Conservation (phyloP, 73 alveolate genomes). For the Tetrahymena thermophila region DNA sequence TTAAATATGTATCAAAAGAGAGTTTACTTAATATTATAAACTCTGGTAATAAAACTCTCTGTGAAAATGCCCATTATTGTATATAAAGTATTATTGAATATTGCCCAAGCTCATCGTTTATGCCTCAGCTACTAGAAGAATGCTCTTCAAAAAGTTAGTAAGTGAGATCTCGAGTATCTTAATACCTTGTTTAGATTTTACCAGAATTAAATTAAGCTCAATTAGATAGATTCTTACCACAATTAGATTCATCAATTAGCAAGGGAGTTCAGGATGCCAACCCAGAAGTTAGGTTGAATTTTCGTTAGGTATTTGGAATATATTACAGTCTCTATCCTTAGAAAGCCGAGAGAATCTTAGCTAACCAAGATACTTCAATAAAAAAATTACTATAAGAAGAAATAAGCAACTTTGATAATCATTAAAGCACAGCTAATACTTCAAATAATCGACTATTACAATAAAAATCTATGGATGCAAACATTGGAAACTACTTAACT, state of each 20-base stretch:
- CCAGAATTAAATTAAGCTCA: neutral
- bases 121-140: neutral
- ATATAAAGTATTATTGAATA: neutral
- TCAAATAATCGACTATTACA: neutral
- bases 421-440: neutral
- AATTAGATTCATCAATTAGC: neutral
- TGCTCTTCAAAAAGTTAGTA: neutral
- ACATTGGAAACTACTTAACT: neutral
- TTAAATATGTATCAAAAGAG: neutral
- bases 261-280: neutral
- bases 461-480: neutral
- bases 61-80: neutral
- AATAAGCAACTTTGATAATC: neutral
- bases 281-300: neutral
- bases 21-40: neutral
- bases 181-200: neutral
- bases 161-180: neutral
- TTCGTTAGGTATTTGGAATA: neutral
- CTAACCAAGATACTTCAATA: neutral
- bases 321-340: neutral
- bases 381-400: neutral
- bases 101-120: neutral
- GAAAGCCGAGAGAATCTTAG: neutral
- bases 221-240: neutral
- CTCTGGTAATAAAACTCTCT: neutral